Base-by-base conservation (phyloP, 2,329 filamentous ascomycete genomes). In the Cladosporium sp. region DNA sequence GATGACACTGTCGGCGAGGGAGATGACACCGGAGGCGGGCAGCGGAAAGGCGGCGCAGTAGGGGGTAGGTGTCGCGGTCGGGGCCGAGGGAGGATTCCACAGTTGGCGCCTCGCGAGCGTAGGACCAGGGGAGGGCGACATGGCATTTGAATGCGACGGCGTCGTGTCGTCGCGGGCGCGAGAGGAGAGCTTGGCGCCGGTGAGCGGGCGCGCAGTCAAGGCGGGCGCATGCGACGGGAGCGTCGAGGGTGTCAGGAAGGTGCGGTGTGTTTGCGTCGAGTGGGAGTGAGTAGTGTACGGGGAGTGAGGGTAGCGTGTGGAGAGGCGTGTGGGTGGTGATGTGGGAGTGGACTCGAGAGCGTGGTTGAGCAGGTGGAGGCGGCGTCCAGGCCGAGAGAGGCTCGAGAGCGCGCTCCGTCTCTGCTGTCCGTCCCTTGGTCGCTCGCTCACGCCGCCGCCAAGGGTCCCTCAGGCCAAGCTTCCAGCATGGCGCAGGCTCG, bases 21-120 rank as follows among this genome's bases (percentile, higher is more conserved):
- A 77, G 62, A 83, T 73, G 64, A 81, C 69, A 56, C 84, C 85
- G 65, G 79, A 75, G 61, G 80, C 82, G 37, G 83, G 84, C 17
- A 88, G 77, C 22, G 82, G 79, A 66, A 85, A 83, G 25, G 84
- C 83, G 19, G 83, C 84, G 67, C 85, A 88, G 64, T 81, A 79
- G 62, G 65, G 50, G 28, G 59, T 44, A 17, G 54, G 28, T 25
- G 60, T 53, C 36, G 58, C 34, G 25, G 56, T 60, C 5, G 20
- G 9, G 35, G 60, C 49, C 35, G 61, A 60, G 8, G 67, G 67
- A 37, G 68, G 58, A 58, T 64, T 64, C 70, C 69, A 72, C 49
- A 72, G 62, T 59, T 71, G 68, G 57, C 70, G 67, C 60, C 49
- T 57, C n/a, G 47, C 45, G 36, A 58, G 56, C 42, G 42, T 45